Conservation (phyloP, 257 asterid genomes). For the Penstemon eatonii region DNA sequence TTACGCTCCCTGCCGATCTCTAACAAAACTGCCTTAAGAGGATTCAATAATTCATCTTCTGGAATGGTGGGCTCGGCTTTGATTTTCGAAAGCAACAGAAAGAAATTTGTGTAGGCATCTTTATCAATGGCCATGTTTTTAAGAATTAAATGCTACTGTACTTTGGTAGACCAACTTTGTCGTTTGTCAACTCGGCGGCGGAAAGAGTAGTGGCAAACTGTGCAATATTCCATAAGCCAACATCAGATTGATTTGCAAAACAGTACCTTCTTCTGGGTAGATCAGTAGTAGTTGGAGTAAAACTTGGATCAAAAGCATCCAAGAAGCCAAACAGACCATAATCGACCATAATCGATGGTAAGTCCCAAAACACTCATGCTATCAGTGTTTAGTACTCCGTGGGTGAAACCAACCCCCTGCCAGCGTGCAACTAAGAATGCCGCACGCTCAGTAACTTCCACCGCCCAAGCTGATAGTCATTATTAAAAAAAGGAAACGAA, state of each 20-base stretch:
- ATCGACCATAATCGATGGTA: slow-evolving; percentile 54
- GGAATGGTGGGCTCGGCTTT: slow-evolving; percentile 66
- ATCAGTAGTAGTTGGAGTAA: too few relatives aligned
- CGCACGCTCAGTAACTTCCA: slow-evolving; percentile 91
- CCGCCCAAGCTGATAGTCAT: slow-evolving; percentile 85
- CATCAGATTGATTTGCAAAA: too few relatives aligned
- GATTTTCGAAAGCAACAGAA: slow-evolving; percentile 82
- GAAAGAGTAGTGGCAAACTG: slow-evolving; percentile 75
- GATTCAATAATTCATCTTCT: slow-evolving; percentile 67
- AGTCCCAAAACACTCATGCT: slow-evolving; percentile 96
- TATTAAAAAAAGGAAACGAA: too few relatives aligned
- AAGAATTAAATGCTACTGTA: slow-evolving; percentile 84
- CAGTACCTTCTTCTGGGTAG: too few relatives aligned
- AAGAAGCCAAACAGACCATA: slow-evolving; percentile 92
- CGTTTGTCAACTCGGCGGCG: slow-evolving; percentile 70
- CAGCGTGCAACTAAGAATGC: slow-evolving; percentile 87
- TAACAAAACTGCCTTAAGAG: slow-evolving; percentile 50
- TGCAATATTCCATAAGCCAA: slow-evolving; percentile 36
- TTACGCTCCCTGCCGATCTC: slow-evolving; percentile 92
- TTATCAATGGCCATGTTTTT: slow-evolving; percentile 96
- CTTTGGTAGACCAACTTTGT: slow-evolving; percentile 86
- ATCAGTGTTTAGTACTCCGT: slow-evolving; percentile 96
- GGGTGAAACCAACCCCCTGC: slow-evolving; percentile 99
- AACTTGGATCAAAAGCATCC: too few relatives aligned
- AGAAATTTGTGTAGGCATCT: slow-evolving; percentile 98